Evolutionary conservation across 208 protist species (phyloP).

Genomic region (Trypanosoma rangeli): DNA sequence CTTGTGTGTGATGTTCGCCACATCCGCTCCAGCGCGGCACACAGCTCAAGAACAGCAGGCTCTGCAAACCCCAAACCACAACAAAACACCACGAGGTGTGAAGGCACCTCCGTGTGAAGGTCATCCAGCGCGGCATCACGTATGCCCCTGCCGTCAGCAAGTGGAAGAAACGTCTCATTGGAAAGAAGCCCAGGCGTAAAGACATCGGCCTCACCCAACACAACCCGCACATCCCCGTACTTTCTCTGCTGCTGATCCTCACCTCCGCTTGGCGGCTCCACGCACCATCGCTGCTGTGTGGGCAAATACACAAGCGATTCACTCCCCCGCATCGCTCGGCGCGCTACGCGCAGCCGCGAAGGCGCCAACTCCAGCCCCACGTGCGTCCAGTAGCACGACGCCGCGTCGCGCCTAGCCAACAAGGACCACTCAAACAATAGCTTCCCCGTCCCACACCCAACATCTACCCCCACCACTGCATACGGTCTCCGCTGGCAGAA

Average conservation of each 20-base stretch:
- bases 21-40: constrained; percentile 48
- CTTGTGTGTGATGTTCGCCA: constrained; percentile 3
- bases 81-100: constrained; percentile 47
- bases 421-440: constrained; percentile 74
- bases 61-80: constrained; percentile 59
- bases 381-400: constrained; percentile 39
- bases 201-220: constrained; percentile 63
- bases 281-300: constrained; percentile 4
- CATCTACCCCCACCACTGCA: constrained; percentile 46
- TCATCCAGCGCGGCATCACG: not conserved
- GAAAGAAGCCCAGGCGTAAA: constrained; percentile 51
- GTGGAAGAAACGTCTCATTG: constrained; percentile 46
- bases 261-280: not conserved
- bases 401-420: constrained; percentile 34
- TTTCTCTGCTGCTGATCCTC: not conserved
- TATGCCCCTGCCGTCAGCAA: constrained; percentile 5
- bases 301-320: constrained; percentile 18
- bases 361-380: constrained; percentile 66
- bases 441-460: constrained; percentile 73
- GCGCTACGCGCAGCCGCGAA: constrained; percentile 59
- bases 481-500: not conserved
- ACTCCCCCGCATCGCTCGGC: constrained; percentile 38
- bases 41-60: constrained; percentile 43
- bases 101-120: not conserved
- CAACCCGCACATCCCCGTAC: constrained; percentile 30